phyloP scores from a whole-genome alignment of 2,329 filamentous ascomycete species.

The Phyllosticta citrichinensis region DNA sequence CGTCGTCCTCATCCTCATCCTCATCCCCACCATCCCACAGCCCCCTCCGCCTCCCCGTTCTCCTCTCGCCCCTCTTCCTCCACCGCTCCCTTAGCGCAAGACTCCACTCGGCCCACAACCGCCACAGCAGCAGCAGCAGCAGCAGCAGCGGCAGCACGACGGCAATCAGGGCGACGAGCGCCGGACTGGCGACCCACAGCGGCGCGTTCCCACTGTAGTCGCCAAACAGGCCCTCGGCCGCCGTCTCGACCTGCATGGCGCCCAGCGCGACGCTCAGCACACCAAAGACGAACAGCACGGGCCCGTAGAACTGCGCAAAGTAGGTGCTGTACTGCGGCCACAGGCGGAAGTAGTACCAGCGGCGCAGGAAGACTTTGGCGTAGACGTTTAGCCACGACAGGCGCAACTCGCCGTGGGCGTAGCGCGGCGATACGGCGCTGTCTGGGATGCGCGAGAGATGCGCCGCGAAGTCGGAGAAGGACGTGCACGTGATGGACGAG shows the following conservation, averaged over 20 bases:
- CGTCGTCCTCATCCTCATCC: too few species aligned
- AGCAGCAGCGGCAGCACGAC: too few species aligned
- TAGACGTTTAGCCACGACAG: constrained; percentile 36
- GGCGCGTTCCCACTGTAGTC: too few species aligned
- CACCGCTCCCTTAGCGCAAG: too few species aligned
- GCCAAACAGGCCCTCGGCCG: background rate
- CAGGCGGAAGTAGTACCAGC: constrained; percentile 14
- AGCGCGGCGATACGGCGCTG: constrained; percentile 27
- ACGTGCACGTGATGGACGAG: constrained; percentile 14
- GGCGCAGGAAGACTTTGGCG: constrained; percentile 23
- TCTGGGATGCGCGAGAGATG: constrained; percentile 17
- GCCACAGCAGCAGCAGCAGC: too few species aligned
- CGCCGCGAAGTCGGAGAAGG: too few species aligned
- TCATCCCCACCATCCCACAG: too few species aligned
- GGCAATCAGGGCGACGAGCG: too few species aligned
- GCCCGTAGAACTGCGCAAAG: constrained; percentile 9
- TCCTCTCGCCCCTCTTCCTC: too few species aligned
- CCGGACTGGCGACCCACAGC: too few species aligned
- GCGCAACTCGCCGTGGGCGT: constrained; percentile 36
- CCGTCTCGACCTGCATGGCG: constrained; percentile 11
- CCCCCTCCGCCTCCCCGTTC: too few species aligned
- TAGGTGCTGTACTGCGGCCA: constrained; percentile 10
- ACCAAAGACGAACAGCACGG: constrained; percentile 10
- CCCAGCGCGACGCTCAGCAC: constrained; percentile 1
- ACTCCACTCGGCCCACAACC: too few species aligned